Base-by-base conservation (phyloP, 805 yeast species). In the Saturnispora mendoncae region DNA sequence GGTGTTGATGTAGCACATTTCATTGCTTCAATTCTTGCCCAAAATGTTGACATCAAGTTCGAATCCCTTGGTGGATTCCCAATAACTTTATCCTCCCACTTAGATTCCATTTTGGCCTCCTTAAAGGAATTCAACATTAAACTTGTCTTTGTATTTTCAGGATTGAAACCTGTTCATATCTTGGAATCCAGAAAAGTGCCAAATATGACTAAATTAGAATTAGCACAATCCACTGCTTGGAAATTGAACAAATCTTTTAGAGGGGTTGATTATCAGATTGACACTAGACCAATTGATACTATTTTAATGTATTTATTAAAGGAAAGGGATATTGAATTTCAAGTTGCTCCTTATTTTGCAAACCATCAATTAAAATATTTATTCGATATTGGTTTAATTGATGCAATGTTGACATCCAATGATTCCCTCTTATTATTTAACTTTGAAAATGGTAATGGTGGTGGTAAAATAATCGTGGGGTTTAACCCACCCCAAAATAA, bases 1-100 rank as follows among this genome's bases (percentile, higher is more conserved):
- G 95, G 95, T 42, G 82, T 86, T 34, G 95, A 87, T 57, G 92
- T 80, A 12, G 83, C 76, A 49, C 87, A 85, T 55, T 87, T 85
- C 53, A 60, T 85, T 29, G 66, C 82, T 20, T 63, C 84, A 40
- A 66, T 82, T n/a, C n/a, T n/a, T n/a, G n/a, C n/a, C n/a, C n/a
- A n/a, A n/a, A n/a, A n/a, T n/a, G n/a, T n/a, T n/a, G n/a, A n/a
- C n/a, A n/a, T n/a, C n/a, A n/a, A n/a, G n/a, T n/a, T n/a, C n/a
- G n/a, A n/a, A n/a, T n/a, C n/a, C n/a, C n/a, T 23, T 23, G 26
- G 33, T 60, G 82, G 45, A 66, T 79, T 4, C 66, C 66, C 26
- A 6, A 10, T 23, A n/a, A n/a, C n/a, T n/a, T n/a, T n/a, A n/a
- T n/a, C n/a, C n/a, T n/a, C n/a, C n/a, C n/a, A n/a, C n/a, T n/a